Evolutionary conservation across 2,329 filamentous ascomycete genomes (phyloP).

Genomic region (Colletotrichum somersetense): DNA sequence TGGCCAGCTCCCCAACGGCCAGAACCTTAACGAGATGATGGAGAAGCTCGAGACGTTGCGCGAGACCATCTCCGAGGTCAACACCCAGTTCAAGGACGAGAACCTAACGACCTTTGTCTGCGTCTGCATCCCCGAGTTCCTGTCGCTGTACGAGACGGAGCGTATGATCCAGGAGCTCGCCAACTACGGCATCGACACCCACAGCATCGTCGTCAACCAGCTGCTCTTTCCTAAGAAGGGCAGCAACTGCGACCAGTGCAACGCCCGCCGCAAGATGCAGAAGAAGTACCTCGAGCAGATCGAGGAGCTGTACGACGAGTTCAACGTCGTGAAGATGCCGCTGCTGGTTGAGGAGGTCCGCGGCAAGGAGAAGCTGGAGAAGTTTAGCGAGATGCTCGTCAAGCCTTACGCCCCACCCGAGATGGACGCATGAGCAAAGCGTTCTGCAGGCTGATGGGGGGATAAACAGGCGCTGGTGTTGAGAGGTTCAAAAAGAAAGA

Average conservation of each 20-base stretch:
- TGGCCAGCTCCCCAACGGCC: constrained; percentile 84
- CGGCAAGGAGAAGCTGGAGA: constrained; percentile 93
- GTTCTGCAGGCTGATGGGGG: no score
- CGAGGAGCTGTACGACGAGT: constrained; percentile 97
- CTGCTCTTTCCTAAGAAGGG: constrained; percentile 90
- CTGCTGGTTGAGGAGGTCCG: constrained; percentile 94
- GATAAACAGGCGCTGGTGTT: not conserved
- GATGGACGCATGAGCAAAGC: constrained; percentile 38
- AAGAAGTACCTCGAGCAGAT: constrained; percentile 99
- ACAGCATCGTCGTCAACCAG: constrained; percentile 98
- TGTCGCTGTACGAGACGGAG: constrained; percentile 97
- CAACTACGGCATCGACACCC: constrained; percentile 93
- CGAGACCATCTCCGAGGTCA: constrained; percentile 94
- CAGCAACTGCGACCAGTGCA: constrained; percentile 94
- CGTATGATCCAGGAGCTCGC: constrained; percentile 99
- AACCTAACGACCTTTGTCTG: constrained; percentile 97
- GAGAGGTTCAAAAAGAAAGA: not conserved
- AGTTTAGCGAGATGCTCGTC: constrained; percentile 88
- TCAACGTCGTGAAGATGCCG: constrained; percentile 99
- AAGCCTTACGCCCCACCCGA: constrained; percentile 79
- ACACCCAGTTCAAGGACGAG: constrained; percentile 97
- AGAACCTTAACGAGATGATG: constrained; percentile 91
- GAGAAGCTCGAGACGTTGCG: constrained; percentile 94
- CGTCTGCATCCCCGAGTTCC: constrained; percentile 97
- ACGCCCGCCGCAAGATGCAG: constrained; percentile 96